Conservation (phyloP, 176 grass and related monocot species). For the Oropetium thomaeum region DNA sequence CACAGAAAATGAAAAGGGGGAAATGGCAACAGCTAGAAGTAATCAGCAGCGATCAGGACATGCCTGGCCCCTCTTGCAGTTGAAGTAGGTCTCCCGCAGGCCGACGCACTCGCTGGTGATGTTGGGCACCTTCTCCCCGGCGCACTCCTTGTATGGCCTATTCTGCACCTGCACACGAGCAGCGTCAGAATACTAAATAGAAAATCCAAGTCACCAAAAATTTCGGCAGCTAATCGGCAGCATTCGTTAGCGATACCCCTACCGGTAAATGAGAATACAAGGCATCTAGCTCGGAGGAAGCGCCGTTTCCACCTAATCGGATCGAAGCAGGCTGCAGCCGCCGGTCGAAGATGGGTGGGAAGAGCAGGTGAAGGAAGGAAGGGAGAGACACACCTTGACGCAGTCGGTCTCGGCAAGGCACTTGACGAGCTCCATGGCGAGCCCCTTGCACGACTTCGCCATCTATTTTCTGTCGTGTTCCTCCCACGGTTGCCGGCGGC, state of each 20-base stretch:
- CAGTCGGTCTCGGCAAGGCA: slow-evolving; percentile 92
- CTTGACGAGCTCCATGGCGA: slow-evolving; percentile 97
- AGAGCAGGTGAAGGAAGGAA: background rate
- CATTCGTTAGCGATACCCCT: background rate
- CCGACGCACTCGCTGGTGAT: slow-evolving; percentile 91
- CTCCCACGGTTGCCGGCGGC: background rate
- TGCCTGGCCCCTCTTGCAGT: slow-evolving; percentile 97
- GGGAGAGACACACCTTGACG: slow-evolving; percentile 56
- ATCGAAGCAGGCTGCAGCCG: background rate
- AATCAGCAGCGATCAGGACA: slow-evolving; percentile 8
- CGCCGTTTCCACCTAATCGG: background rate
- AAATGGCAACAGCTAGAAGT: background rate
- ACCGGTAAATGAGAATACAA: background rate
- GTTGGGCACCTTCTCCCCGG: slow-evolving; percentile 87
- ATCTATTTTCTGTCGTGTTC: background rate
- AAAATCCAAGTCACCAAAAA: background rate
- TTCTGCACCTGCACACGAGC: slow-evolving; percentile 66
- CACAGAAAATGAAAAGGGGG: background rate
- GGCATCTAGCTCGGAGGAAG: background rate
- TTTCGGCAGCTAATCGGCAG: background rate
- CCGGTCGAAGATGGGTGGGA: background rate
- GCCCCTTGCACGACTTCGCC: slow-evolving; percentile 90
- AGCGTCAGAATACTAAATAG: background rate
- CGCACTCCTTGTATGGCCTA: slow-evolving; percentile 82
- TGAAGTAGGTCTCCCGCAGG: slow-evolving; percentile 95